Evolutionary conservation across 1,284 basidiomycete species (phyloP), one percentile per base, ranked within the genome.

Genomic region (Ustilago cynodontis): DNA sequence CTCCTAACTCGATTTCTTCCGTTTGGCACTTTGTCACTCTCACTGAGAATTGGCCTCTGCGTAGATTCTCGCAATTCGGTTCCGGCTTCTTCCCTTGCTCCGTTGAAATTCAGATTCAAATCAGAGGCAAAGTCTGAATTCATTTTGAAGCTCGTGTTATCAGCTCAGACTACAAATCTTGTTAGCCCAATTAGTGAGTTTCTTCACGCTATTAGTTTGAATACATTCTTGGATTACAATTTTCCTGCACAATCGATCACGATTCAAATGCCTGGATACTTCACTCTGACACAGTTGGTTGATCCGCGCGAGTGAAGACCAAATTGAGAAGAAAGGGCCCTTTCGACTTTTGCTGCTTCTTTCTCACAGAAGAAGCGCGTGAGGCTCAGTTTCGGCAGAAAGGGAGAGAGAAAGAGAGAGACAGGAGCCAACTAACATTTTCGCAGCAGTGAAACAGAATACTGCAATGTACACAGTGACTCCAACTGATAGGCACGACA

Each of bases 261-360:
- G 49, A 69, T 50, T 59, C 20, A 43, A 61, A 45, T 60, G 18
- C 1, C 16, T n/a, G 7, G 10, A 24, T 28, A 18, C 9, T 22
- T 18, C 2, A 6, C 16, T 22, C 1, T 33, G 31, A 5, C 11
- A 5, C 11, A 11, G 6, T 14, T 37, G 35, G 2, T 54, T 41
- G 14, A 54, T 39, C 59, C 65, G 57, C 49, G 26, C 59, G 60
- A 60, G 41, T 50, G 18, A 56, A 37, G 49, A 9, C n/a, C n/a
- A 47, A 18, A 79, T 76, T 71, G 93, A 93, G 88, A 89, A 90
- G 80, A 93, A 59, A 50, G 31, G 33, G 28, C 2, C 18, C 11
- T 4, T 14, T 20, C 39, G 39, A 41, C 13, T 16, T 16, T 41
- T 41, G 39, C n/a, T n/a, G n/a, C n/a, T n/a, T n/a, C n/a, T n/a